Conservation (phyloP, 305 asterid genomes). For the Ilex paraguariensis region DNA sequence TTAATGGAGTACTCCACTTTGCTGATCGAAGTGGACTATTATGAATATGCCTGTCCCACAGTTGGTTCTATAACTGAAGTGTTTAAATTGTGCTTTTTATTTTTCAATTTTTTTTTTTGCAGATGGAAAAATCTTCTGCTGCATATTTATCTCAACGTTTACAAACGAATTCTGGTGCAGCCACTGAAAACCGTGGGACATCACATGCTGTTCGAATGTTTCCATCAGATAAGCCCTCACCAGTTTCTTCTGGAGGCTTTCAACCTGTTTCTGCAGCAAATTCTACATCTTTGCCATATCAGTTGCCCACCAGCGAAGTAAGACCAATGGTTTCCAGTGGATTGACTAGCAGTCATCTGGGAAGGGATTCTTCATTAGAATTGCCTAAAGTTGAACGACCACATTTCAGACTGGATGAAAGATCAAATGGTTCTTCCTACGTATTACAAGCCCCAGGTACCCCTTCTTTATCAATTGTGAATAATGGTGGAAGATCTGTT, state of each 20-base stretch:
- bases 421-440: constrained; percentile 59
- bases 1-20: background rate
- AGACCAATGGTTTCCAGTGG: constrained; percentile 55
- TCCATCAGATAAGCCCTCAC: constrained; percentile 57
- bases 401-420: constrained; percentile 61
- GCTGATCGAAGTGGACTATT: too few relatives aligned
- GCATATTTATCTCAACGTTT: constrained; percentile 45
- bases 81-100: background rate
- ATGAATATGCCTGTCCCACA: background rate
- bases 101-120: constrained; percentile 16
- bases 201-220: constrained; percentile 41
- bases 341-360: constrained; percentile 49
- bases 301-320: constrained; percentile 91
- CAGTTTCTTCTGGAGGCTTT: constrained; percentile 48
- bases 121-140: constrained; percentile 80
- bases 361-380: constrained; percentile 33
- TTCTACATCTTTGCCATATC: constrained; percentile 61
- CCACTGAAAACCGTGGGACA: constrained; percentile 46
- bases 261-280: constrained; percentile 38
- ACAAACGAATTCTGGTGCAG: constrained; percentile 39
- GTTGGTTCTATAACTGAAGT: constrained; percentile 8
- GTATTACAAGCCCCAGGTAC: constrained; percentile 68
- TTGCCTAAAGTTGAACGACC: constrained; percentile 58
- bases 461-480: background rate
- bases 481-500: background rate